These are phyloP conservation scores for Ophiocordyceps camponoti-leonardi DNA, from an alignment of 2,329 filamentous ascomycete genomes.

Conservation along the genomic window DNA sequence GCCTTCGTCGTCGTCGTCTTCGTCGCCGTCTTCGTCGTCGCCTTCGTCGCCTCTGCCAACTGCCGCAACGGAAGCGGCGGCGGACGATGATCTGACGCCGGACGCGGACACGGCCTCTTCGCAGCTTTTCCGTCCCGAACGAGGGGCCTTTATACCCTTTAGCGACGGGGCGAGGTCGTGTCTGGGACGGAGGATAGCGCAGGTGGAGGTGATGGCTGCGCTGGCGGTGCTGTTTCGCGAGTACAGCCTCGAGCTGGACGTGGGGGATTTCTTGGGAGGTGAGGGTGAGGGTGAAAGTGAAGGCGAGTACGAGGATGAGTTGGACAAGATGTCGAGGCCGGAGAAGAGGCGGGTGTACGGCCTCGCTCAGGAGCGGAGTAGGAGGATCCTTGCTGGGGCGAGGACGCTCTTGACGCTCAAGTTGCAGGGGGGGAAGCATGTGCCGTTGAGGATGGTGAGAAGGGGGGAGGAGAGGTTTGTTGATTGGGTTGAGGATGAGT, in stretches of 20 bases:
- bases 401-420: conserved; percentile 55
- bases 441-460: conserved; percentile 52
- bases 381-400: conserved; percentile 34
- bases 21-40: no score
- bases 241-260: conserved; percentile 54
- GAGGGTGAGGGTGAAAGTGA: conserved; percentile 32
- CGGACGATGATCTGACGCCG: not conserved
- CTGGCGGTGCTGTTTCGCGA: conserved; percentile 37
- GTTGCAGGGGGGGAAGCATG: conserved; percentile 37
- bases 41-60: not conserved
- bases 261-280: conserved; percentile 27
- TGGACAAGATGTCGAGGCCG: conserved; percentile 12
- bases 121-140: conserved; percentile 42
- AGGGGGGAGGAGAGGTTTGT: conserved; percentile 55
- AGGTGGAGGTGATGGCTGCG: conserved; percentile 39
- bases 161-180: conserved; percentile 40
- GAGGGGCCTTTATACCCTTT: conserved; percentile 41
- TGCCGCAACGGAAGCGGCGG: conserved; percentile 24
- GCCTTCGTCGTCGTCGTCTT: no score
- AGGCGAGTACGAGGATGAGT: conserved; percentile 23
- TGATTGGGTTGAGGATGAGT: conserved; percentile 11
- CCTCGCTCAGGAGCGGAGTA: conserved; percentile 38
- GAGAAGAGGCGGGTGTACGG: conserved; percentile 28
- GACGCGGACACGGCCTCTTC: not conserved
- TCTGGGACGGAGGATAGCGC: conserved; percentile 38